Conservation (phyloP, 352 stramenopile species). For the Globisporangium rhizosaccharum region DNA sequence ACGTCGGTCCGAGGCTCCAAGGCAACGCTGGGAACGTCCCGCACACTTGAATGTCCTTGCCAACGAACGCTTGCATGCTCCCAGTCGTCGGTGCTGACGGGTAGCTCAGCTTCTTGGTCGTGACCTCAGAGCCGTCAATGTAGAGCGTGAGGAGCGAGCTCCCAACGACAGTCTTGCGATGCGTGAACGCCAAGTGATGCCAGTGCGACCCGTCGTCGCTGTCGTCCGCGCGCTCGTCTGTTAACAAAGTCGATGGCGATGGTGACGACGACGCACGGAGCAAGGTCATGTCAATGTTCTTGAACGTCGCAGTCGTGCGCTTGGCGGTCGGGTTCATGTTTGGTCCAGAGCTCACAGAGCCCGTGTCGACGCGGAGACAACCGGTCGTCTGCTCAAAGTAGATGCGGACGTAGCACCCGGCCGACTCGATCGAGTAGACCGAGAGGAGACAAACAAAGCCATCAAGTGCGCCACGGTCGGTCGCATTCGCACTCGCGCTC, state of each 20-base stretch:
- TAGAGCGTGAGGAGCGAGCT: conserved; percentile 70
- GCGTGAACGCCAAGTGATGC: conserved; percentile 71
- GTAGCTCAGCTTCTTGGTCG: conserved; percentile 70
- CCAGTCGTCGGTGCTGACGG: conserved; percentile 40
- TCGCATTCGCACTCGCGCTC: conserved; percentile 4
- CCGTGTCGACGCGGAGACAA: conserved; percentile 61
- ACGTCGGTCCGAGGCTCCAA: conserved; percentile 59
- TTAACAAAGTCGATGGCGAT: not conserved
- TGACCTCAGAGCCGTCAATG: conserved; percentile 66
- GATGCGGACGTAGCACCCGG: conserved; percentile 56
- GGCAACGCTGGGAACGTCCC: conserved; percentile 54
- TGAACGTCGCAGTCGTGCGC: conserved; percentile 51
- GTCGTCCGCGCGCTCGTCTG: not conserved
- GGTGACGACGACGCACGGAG: conserved; percentile 17
- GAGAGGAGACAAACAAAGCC: conserved; percentile 64
- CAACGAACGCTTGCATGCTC: conserved; percentile 58
- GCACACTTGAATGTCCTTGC: conserved; percentile 71
- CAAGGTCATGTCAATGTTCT: conserved; percentile 49
- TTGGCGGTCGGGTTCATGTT: conserved; percentile 56
- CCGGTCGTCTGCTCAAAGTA: conserved; percentile 73
- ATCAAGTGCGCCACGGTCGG: conserved; percentile 20
- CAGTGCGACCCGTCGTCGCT: conserved; percentile 40
- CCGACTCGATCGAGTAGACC: conserved; percentile 60
- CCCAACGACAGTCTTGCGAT: conserved; percentile 63
- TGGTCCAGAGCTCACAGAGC: conserved; percentile 34